phyloP scores from a whole-genome alignment of 2,329 filamentous ascomycete genomes.

The Beauveria rudraprayagi region DNA sequence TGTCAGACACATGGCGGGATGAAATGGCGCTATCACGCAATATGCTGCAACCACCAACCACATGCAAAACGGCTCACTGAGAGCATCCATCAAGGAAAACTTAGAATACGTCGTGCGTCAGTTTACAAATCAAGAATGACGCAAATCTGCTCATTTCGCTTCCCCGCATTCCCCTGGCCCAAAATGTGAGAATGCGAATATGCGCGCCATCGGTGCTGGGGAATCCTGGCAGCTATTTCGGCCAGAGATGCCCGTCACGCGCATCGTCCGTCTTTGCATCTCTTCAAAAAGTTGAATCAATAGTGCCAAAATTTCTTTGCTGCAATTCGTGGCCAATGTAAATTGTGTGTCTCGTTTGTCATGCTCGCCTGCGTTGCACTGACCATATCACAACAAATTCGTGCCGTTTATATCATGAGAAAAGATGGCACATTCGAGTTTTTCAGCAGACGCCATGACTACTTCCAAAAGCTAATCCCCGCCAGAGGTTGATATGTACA shows the following conservation, averaged over 20 bases:
- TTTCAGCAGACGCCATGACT: too few relatives aligned
- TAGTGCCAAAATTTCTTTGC: not conserved
- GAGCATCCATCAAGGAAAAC: not conserved
- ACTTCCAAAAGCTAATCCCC: too few relatives aligned
- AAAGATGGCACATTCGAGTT: too few relatives aligned
- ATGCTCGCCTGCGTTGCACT: not conserved
- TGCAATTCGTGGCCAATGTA: too few relatives aligned
- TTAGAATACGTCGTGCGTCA: not conserved
- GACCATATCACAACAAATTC: too few relatives aligned
- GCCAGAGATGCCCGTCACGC: not conserved
- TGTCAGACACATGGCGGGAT: not conserved
- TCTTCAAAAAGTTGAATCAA: not conserved
- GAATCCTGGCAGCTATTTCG: not conserved
- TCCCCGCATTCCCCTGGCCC: not conserved
- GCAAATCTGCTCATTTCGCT: not conserved
- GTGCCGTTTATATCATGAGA: too few relatives aligned
- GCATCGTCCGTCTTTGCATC: not conserved
- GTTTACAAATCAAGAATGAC: conserved; percentile 4
- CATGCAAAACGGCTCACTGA: not conserved
- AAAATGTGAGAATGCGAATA: not conserved
- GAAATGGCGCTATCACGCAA: conserved; percentile 7
- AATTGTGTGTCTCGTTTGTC: not conserved
- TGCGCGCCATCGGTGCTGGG: not conserved
- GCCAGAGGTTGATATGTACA: too few relatives aligned
- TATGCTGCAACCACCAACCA: not conserved